Percentiles rank a stretch among this genome's conserved stretches.
These are phyloP conservation scores for Notholithocarpus densiflorus DNA, from an alignment of 306 rosid species.

Conservation along the genomic window DNA sequence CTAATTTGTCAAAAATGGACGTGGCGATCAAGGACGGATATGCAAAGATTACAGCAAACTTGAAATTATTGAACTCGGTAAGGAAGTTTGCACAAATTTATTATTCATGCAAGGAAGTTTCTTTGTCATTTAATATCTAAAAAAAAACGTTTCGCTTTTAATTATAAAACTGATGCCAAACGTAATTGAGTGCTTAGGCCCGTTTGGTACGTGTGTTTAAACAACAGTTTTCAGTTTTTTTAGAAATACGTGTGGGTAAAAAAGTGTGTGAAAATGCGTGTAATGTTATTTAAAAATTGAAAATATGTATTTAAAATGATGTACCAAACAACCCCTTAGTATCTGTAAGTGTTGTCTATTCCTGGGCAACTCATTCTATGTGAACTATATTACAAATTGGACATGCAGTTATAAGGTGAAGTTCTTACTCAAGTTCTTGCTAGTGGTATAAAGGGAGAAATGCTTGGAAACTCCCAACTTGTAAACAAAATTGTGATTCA, in stretches of 20 bases:
- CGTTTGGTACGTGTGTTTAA: too few species aligned
- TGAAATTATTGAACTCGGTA: constrained; percentile 75
- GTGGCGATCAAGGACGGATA: constrained; percentile 69
- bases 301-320: too few species aligned
- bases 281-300: too few species aligned
- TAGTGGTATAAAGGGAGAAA: too few species aligned
- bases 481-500: neutral
- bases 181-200: neutral
- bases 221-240: too few species aligned
- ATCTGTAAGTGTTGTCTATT: neutral
- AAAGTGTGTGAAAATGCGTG: too few species aligned
- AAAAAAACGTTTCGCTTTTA: neutral
- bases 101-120: constrained; percentile 10
- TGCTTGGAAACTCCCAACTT: neutral
- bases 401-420: neutral
- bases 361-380: constrained; percentile 9
- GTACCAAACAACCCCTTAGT: neutral
- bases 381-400: constrained; percentile 1
- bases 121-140: neutral
- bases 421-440: neutral
- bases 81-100: constrained; percentile 6
- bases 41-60: constrained; percentile 76
- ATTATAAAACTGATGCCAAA: neutral
- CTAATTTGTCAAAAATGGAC: constrained; percentile 81
- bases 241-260: too few species aligned